These are phyloP conservation scores for Penicillium taxi DNA, from an alignment of 495 filamentous ascomycete genomes.

Conservation along the genomic window DNA sequence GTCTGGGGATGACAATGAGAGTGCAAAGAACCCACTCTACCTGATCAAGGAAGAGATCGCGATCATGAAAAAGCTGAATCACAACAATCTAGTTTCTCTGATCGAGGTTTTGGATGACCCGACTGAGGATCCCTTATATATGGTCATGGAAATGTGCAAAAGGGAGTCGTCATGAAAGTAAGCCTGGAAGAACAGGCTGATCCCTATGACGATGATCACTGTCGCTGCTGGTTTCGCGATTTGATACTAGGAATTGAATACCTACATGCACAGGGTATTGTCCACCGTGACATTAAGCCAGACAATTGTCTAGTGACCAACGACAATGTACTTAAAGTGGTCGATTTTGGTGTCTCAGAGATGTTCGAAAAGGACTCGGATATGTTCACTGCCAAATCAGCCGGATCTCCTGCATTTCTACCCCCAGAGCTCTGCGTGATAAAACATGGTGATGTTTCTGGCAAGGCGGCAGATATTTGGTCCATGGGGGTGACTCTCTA, in stretches of 20 bases:
- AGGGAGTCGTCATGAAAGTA: constrained; percentile 96
- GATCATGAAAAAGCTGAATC: constrained; percentile 98
- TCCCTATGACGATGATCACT: constrained; percentile 77
- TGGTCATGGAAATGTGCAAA: constrained; percentile 99
- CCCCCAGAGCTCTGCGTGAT: constrained; percentile 87
- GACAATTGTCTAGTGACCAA: constrained; percentile 88
- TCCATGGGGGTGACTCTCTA: constrained; percentile 97
- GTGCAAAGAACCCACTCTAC: constrained; percentile 69
- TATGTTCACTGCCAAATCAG: constrained; percentile 91
- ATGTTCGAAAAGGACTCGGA: constrained; percentile 88
- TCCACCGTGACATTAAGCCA: constrained; percentile 96
- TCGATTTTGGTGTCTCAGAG: constrained; percentile 97
- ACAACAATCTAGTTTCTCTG: constrained; percentile 83
- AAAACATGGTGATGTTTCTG: constrained; percentile 81
- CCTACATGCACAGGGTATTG: constrained; percentile 87
- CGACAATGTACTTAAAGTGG: constrained; percentile 90
- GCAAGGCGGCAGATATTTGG: constrained; percentile 91
- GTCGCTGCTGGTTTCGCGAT: constrained; percentile 89
- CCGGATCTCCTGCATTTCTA: constrained; percentile 90
- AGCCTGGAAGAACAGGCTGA: constrained; percentile 74
- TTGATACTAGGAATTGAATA: constrained; percentile 95
- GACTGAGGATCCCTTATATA: constrained; percentile 89
- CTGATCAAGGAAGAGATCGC: constrained; percentile 95
- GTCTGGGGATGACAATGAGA: constrained; percentile 41
- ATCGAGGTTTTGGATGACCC: constrained; percentile 95